Evolutionary conservation across 371 early-diverging fungal species (phyloP), one percentile per base, ranked within the genome.

Genomic region (Paramicrosporidium saccamoebae): DNA sequence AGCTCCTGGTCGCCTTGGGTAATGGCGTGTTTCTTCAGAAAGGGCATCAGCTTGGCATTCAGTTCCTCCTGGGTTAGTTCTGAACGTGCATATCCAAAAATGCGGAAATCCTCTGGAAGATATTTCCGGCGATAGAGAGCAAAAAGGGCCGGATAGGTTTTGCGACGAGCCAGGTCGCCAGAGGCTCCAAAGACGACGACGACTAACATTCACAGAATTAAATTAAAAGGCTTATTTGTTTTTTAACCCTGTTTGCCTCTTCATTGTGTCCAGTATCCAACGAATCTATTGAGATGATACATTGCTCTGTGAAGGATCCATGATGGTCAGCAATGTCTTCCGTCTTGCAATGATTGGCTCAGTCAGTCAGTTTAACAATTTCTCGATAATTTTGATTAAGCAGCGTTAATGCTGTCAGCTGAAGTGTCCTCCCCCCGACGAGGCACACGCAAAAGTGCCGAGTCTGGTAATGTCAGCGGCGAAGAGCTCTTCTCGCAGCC

Each of bases 101-200:
- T 72, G 13, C 48, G 43, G 5, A 57, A 46, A 12, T 63, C 52
- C 14, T 48, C 41, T 8, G 77, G 73, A n/a, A 88, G 48, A 33
- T 66, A 64, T 0, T 41, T 44, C 37, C 60, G 58, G 29, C 50
- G 52, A 42, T 46, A 79, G 16, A 81, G 61, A 20, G 60, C 67
- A 43, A 59, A 96, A 7, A 90, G 58, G 0, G 94, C 82, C 8
- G 95, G 95, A 42, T 78, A 92, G 11, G 95, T 82, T 54, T 96
- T 96, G 37, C 84, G 84, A 45, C 68, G 79, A 8, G 84, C 90
- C 27, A 88, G 57, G 34, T 88, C 90, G 10, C 90, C 82, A 5
- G 75, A 75, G 14, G 82, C 82, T 11, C 82, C 82, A 19, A 81
- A 52, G 2, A 81, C 79, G 52, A 44, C 6, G 1, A 16, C 6